phyloP scores from a whole-genome alignment of 331 rosid species.

The Telfairia occidentalis region DNA sequence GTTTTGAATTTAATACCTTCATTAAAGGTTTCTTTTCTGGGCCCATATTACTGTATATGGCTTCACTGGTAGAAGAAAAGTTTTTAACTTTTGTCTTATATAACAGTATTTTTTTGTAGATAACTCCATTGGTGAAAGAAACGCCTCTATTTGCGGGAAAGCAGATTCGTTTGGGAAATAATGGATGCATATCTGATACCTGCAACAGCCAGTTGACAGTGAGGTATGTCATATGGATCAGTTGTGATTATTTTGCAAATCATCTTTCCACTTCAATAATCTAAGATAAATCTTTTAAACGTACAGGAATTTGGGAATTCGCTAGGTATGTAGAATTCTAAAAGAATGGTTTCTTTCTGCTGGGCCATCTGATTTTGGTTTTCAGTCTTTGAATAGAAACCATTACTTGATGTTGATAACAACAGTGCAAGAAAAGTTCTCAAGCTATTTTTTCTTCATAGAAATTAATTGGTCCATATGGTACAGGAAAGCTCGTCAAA shows the following conservation, averaged over 20 bases:
- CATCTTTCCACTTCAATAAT: background rate
- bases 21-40: background rate
- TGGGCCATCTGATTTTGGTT: conserved; percentile 16
- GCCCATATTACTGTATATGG: background rate
- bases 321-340: conserved; percentile 24
- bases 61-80: background rate
- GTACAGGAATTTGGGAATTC: conserved; percentile 61
- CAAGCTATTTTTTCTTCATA: conserved; percentile 8
- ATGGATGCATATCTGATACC: conserved; percentile 26
- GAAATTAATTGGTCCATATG: background rate
- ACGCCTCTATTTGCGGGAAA: conserved; percentile 44
- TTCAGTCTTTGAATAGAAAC: conserved; percentile 17
- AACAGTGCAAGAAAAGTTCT: conserved; percentile 18
- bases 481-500: background rate
- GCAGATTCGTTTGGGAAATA: conserved; percentile 34
- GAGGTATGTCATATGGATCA: conserved; percentile 16
- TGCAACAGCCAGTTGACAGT: conserved; percentile 21
- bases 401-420: conserved; percentile 12
- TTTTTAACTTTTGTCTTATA: conserved; percentile 4
- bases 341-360: conserved; percentile 12
- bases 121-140: conserved; percentile 33
- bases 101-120: conserved; percentile 19
- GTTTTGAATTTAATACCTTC: background rate
- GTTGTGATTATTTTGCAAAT: background rate
- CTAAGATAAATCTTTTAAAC: conserved; percentile 12